Evolutionary conservation across 2,329 filamentous ascomycete genomes (phyloP), one percentile per base, ranked within the genome.

Genomic region (Meredithiella fracta): DNA sequence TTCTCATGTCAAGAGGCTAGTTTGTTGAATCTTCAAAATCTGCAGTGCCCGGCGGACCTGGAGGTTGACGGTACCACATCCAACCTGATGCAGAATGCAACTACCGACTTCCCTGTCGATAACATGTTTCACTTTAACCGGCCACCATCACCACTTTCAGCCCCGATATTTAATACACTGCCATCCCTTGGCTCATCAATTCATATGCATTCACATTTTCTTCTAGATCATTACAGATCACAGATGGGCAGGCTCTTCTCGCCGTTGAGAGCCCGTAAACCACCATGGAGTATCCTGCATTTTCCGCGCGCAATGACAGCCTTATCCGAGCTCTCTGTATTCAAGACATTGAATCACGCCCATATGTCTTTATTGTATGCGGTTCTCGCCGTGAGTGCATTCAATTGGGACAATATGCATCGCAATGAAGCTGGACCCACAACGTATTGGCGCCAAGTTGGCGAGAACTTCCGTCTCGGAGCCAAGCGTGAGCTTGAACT

Each of bases 211-310:
- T 55, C 47, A 31, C 51, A 58, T 15, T 65, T 66, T 47, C 62
- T 72, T 0, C 62, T 72, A 23, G 67, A 67, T 23, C 66, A 70
- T 55, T 71, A 70, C 58, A 62, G 62, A 1, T 65, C 65, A 1
- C 65, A 63, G 3, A 65, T 71, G 2, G 64, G 70, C 17, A 61
- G 60, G 3, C 57, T 67, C 2, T 63, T 71, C 52, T 67, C 68
- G 1, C 68, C 68, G 1, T 64, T 69, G 29, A 62, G 64, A 11
- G 65, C 69, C 52, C 64, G 62, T 37, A 70, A 71, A 59, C 68
- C 68, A 1, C 69, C 68, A 1, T 70, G 68, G 68, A 66, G 70
- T 55, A 61, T 69, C 3, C 62, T 71, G 0, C 68, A 70, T 47
- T 61, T 71, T 9, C 67, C 69, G 3, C 64, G 67, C 53, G 63